Percentiles rank a stretch among this genome's conserved stretches.
Evolutionary conservation across 345 rosid species (phyloP).

Genomic region (Stellera chamaejasme): DNA sequence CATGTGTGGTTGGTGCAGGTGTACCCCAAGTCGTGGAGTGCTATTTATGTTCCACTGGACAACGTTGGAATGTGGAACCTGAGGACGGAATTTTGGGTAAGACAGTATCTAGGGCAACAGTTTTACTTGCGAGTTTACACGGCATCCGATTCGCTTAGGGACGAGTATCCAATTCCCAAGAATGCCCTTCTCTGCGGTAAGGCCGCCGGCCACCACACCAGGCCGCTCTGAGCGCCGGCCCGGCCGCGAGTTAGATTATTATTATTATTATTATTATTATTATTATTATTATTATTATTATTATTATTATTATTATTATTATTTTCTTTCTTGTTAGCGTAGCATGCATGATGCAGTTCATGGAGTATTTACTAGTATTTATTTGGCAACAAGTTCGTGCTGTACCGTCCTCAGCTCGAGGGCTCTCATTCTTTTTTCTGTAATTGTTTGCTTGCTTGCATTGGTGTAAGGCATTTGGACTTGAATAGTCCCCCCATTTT

Average conservation of each 20-base stretch:
- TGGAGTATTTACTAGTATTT: constrained; percentile 11
- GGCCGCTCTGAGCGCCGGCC: constrained; percentile 46
- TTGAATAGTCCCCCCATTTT: too few species aligned
- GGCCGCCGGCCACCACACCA: constrained; percentile 63
- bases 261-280: too few species aligned
- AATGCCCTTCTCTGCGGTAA: constrained; percentile 80
- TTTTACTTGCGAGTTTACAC: constrained; percentile 79
- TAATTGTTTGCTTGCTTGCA: background rate
- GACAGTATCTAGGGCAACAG: constrained; percentile 94
- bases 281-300: too few species aligned
- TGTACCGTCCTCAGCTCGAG: constrained; percentile 46
- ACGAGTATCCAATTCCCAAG: constrained; percentile 82
- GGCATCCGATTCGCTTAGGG: constrained; percentile 67
- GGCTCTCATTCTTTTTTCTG: constrained; percentile 33
- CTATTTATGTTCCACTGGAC: constrained; percentile 77
- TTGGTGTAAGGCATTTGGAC: too few species aligned
- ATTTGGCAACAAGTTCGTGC: constrained; percentile 12
- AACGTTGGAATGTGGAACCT: constrained; percentile 98
- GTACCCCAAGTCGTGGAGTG: constrained; percentile 86
- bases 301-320: too few species aligned
- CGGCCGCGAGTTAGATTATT: constrained; percentile 7
- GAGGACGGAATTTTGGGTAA: constrained; percentile 87
- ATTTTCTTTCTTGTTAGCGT: too few species aligned
- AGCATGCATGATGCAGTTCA: too few species aligned
- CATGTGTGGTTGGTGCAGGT: constrained; percentile 36